phyloP scores from a whole-genome alignment of 768 basidiomycete species.

The Naganishia friedmannii region DNA sequence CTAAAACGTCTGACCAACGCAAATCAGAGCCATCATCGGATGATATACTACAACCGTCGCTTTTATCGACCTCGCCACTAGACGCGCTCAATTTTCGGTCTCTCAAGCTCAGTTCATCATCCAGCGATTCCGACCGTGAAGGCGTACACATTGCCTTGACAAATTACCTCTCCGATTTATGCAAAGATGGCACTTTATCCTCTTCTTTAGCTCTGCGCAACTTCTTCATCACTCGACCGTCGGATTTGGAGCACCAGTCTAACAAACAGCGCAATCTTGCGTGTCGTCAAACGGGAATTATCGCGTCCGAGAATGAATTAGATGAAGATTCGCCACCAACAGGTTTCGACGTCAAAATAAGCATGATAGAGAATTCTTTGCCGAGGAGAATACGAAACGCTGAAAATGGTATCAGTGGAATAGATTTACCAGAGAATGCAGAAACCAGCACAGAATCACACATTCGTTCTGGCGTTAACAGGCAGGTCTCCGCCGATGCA shows the following conservation, averaged over 20 bases:
- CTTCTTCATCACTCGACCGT: neutral
- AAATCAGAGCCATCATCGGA: neutral
- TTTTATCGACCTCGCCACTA: neutral
- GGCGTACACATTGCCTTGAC: constrained; percentile 1
- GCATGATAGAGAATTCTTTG: neutral
- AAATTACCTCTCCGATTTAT: constrained; percentile 1
- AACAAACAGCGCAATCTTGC: neutral
- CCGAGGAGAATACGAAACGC: neutral
- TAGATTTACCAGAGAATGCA: neutral
- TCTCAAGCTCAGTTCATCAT: neutral
- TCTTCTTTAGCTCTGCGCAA: neutral
- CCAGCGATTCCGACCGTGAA: constrained; percentile 1
- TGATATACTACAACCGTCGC: neutral
- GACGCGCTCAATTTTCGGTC: neutral
- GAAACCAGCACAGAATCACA: neutral
- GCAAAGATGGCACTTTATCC: neutral
- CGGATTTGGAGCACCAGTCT: neutral
- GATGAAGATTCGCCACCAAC: neutral
- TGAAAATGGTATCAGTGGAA: neutral
- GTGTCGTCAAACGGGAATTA: neutral
- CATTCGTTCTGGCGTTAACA: neutral
- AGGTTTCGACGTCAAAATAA: neutral
- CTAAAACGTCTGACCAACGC: neutral
- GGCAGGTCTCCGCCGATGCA: too few species aligned
- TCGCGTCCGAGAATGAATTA: neutral